These are phyloP conservation scores for Candida peoriensis DNA, from an alignment of 805 yeast species.

Conservation along the genomic window DNA sequence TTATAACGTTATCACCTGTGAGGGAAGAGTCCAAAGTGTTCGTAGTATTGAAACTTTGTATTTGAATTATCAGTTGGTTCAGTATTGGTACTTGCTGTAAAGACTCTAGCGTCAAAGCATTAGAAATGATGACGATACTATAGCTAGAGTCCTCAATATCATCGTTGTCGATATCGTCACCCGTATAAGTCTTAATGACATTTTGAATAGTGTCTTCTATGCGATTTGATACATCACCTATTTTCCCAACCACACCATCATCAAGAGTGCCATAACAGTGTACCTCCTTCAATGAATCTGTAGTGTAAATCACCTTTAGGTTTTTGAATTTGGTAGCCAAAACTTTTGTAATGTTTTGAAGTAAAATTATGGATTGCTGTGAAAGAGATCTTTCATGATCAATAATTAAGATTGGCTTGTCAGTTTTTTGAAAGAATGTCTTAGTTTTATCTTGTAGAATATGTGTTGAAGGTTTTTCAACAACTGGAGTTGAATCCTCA, in stretches of 20 bases:
- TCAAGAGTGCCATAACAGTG: background rate
- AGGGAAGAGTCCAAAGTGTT: background rate
- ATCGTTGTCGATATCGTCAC: background rate
- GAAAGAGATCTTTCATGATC: constrained; percentile 14
- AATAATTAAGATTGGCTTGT: constrained; percentile 12
- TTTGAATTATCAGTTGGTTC: constrained; percentile 13
- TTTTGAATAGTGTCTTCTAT: too few species aligned
- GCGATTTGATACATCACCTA: too few species aligned
- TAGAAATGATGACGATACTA: constrained; percentile 15
- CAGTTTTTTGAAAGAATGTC: constrained; percentile 9
- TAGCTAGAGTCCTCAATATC: constrained; percentile 2
- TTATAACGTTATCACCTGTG: constrained; percentile 2
- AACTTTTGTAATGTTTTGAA: constrained; percentile 21
- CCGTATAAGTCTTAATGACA: too few species aligned
- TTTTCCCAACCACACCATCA: too few species aligned
- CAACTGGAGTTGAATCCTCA: constrained; percentile 8
- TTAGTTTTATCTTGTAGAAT: too few species aligned
- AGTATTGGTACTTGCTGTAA: constrained; percentile 9
- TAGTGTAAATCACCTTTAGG: constrained; percentile 13
- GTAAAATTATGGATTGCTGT: constrained; percentile 2
- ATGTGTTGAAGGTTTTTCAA: constrained; percentile 1
- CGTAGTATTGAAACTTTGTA: constrained; percentile 1
- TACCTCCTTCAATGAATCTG: background rate
- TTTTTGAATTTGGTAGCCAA: constrained; percentile 11
- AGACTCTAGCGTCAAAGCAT: constrained; percentile 1